Percentiles rank a stretch among this genome's conserved stretches.
phyloP scores from a whole-genome alignment of 345 rosid genomes.

The Populus davidiana region DNA sequence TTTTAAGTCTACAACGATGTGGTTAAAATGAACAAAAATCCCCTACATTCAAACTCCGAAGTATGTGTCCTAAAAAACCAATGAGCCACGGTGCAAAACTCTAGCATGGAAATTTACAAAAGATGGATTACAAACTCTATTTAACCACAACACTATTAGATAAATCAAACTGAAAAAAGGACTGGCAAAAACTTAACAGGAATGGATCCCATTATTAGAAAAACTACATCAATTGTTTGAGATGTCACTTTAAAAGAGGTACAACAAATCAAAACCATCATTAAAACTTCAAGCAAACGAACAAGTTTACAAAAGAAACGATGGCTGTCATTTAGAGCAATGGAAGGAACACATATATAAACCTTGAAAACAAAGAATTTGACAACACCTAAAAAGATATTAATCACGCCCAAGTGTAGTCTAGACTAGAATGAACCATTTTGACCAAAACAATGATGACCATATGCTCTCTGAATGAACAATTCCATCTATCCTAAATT shows the following conservation, averaged over 20 bases:
- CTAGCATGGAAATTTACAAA: neutral
- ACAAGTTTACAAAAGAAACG: neutral
- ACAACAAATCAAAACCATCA: neutral
- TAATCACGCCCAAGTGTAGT: neutral
- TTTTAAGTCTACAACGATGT: neutral
- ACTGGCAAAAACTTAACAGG: neutral
- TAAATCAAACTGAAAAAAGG: neutral
- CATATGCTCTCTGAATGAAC: neutral
- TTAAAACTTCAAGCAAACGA: neutral
- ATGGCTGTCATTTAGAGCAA: neutral
- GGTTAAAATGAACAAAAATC: neutral
- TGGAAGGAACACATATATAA: neutral
- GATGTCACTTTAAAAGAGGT: neutral
- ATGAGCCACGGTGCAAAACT: neutral
- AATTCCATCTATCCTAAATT: neutral
- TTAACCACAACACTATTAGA: neutral
- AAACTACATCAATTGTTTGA: neutral
- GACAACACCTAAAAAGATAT: neutral
- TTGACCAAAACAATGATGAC: neutral
- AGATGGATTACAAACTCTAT: neutral
- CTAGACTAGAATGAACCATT: neutral
- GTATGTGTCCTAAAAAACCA: neutral
- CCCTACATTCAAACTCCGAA: neutral
- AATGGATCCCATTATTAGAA: neutral
- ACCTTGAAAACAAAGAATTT: neutral